Conservation (phyloP, 192 early-diverging fungal species). For the Helicostylum pulchrum region DNA sequence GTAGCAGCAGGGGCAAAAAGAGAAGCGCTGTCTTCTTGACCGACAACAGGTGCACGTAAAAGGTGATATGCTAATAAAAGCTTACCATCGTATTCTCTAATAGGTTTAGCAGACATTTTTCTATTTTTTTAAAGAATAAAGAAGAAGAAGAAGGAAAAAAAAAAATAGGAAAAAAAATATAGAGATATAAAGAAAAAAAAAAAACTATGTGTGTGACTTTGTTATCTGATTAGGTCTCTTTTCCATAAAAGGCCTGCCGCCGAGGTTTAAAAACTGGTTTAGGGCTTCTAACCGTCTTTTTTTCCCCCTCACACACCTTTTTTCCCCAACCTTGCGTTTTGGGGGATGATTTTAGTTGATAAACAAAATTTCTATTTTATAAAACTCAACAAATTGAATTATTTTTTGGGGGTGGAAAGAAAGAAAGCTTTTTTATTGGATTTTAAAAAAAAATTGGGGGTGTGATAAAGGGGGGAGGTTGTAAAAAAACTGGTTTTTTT, state of each 20-base stretch:
- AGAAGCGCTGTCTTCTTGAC: constrained; percentile 44
- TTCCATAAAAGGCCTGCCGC: constrained; percentile 13
- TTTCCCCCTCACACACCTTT: no score
- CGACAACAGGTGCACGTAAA: constrained; percentile 63
- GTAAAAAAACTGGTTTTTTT: no score
- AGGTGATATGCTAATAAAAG: constrained; percentile 90
- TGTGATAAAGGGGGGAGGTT: no score
- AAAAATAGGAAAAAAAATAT: background rate
- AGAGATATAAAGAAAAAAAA: constrained; percentile 6
- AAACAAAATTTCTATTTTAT: no score
- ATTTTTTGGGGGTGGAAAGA: no score
- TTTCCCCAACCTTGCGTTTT: no score
- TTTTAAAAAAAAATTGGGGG: no score
- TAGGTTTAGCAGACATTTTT: constrained; percentile 33
- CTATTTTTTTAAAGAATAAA: constrained; percentile 4
- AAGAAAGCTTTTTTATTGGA: no score
- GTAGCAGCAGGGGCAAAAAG: constrained; percentile 70
- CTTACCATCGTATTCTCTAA: constrained; percentile 91
- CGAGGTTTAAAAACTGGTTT: constrained; percentile 17
- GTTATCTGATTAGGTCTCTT: background rate
- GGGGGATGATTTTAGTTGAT: no score
- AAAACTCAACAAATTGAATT: no score
- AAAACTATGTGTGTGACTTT: background rate
- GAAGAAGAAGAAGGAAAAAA: constrained; percentile 15
- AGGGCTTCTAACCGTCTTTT: background rate